Conservation (phyloP, 1,284 basidiomycete species). For the Heterobasidion occidentale region DNA sequence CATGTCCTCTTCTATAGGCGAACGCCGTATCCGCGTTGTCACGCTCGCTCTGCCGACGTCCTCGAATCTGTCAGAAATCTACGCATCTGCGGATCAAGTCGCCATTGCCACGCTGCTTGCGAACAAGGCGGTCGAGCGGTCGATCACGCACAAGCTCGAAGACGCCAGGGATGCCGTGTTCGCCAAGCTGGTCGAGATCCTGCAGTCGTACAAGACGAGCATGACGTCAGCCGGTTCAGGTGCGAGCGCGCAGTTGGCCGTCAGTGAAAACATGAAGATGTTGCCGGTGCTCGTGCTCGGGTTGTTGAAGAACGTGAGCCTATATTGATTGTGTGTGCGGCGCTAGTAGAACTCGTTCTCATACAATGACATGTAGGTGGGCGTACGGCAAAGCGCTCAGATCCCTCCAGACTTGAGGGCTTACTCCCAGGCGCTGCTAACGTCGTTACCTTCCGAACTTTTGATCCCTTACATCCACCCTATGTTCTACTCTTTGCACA, state of each 20-base stretch:
- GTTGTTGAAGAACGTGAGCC: slow-evolving; percentile 84
- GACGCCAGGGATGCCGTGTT: slow-evolving; percentile 89
- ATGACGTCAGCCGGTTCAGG: slow-evolving; percentile 93
- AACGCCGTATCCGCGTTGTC: slow-evolving; percentile 93
- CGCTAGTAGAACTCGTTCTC: background rate
- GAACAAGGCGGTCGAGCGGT: slow-evolving; percentile 96
- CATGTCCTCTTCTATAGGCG: slow-evolving; percentile 39
- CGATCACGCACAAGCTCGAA: slow-evolving; percentile 85
- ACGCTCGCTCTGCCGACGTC: slow-evolving; percentile 93
- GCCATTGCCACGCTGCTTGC: slow-evolving; percentile 87
- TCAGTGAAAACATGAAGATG: slow-evolving; percentile 92
- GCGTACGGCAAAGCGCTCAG: slow-evolving; percentile 89
- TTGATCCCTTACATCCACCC: slow-evolving; percentile 94
- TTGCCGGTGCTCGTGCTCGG: slow-evolving; percentile 87
- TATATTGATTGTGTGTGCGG: background rate
- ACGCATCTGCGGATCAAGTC: slow-evolving; percentile 91
- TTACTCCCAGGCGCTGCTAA: slow-evolving; percentile 90
- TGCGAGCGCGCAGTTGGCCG: slow-evolving; percentile 89
- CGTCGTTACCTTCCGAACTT: slow-evolving; percentile 85
- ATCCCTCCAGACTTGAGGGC: slow-evolving; percentile 95
- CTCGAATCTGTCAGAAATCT: slow-evolving; percentile 87
- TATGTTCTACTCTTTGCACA: slow-evolving; percentile 93
- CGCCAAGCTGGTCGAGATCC: slow-evolving; percentile 87
- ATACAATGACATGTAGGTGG: slow-evolving; percentile 49
- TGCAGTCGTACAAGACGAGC: slow-evolving; percentile 91